Base-by-base conservation (phyloP, 148 eudicot species). In the Chenopodium album region DNA sequence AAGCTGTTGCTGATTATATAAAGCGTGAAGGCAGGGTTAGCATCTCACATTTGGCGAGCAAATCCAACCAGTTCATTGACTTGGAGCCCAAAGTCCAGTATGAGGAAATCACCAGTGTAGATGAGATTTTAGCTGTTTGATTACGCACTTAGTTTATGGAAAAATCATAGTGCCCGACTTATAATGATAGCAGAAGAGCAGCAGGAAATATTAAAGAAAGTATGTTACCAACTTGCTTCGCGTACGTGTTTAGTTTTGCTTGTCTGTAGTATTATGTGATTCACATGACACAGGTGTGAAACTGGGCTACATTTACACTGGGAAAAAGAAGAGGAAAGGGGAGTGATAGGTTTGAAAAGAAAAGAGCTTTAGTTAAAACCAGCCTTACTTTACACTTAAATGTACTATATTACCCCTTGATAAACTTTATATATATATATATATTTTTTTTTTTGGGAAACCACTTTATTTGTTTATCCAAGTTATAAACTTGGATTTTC, bases 51-150 rank as follows among this genome's bases (percentile, higher is more conserved):
- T 80, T 96, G 81, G 99, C 99, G 70, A 92, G 97, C 91, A 89
- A 96, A 85, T 96, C 99, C 62, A 96, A 94, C 84, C 98, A 96
- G 91, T 96, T 96, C 79, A 96, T 96, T 70, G 98, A 96, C 78
- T 88, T 94, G 89, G 98, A 96, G 71, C 92, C 98, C 37, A 96
- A 94, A 88, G 80, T 90, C 14, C 91, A 90, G 79, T 81, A 83
- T 44, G 89, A 90, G 73, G 98, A 94, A 80, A 85, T 87, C 78
- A 22, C 88, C 79, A 82, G 73, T 60, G 64, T 81, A 47, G 97
- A 92, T 71, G 95, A 90, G 80, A 90, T 89, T 60, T 76, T 81
- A 71, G 91, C 90, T 74, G 92, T 90, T 79, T 94, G 89, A 94
- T 71, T 34, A 56, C 37, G 17, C 56, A 37, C 65, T 13, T 16